Evolutionary conservation across 257 asterid species (phyloP).

Genomic region (Galeopsis tetrahit): DNA sequence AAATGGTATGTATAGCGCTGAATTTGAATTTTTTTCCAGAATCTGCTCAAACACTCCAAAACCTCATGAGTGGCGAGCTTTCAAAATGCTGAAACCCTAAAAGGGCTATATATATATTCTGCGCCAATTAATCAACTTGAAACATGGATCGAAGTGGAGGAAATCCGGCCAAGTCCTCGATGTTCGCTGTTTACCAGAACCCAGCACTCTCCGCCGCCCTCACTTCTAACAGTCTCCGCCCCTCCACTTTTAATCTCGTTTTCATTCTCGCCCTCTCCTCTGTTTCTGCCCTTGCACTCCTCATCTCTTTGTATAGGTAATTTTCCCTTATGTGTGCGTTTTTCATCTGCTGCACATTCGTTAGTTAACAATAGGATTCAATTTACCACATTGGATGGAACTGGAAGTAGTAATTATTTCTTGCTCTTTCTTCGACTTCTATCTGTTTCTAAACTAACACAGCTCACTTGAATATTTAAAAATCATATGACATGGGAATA

Average conservation of each 20-base stretch:
- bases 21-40: not conserved
- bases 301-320: constrained; percentile 51
- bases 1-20: not conserved
- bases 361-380: not conserved
- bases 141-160: constrained; percentile 49
- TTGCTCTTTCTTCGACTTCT: not conserved
- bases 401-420: not conserved
- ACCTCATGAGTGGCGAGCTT: constrained; percentile 34
- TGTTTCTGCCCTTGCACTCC: constrained; percentile 54
- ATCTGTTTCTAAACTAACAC: constrained; percentile 16
- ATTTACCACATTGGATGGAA: not conserved
- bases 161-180: constrained; percentile 50
- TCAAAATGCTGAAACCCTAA: constrained; percentile 40
- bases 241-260: constrained; percentile 55
- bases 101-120: not conserved
- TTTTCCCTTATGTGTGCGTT: constrained; percentile 2
- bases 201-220: constrained; percentile 87
- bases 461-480: constrained; percentile 13
- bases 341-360: constrained; percentile 27
- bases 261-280: constrained; percentile 54
- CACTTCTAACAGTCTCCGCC: constrained; percentile 79
- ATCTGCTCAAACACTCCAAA: constrained; percentile 24
- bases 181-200: constrained; percentile 82
- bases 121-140: constrained; percentile 21
- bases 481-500: not conserved